Conservation (phyloP, 108 stramenopile genomes). For the Hondaea fermentalgiana region DNA sequence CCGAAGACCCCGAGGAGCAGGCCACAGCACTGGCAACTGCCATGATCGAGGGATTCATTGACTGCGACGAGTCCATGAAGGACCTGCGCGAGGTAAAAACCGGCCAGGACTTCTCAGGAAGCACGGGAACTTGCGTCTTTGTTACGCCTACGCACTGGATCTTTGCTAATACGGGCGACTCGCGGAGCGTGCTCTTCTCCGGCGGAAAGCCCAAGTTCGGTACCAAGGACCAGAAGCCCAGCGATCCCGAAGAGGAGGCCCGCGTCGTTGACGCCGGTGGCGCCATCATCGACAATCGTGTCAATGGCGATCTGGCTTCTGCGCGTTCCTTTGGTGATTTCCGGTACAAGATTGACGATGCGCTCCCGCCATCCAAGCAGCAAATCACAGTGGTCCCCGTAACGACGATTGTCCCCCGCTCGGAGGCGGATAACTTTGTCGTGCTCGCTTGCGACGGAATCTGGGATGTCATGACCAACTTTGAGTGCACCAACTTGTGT, state of each 20-base stretch:
- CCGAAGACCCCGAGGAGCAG: constrained; percentile 29
- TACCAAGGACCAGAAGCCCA: constrained; percentile 80
- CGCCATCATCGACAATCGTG: constrained; percentile 53
- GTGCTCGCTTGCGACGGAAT: constrained; percentile 84
- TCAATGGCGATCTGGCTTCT: constrained; percentile 82
- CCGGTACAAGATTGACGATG: constrained; percentile 55
- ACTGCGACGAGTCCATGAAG: constrained; percentile 58
- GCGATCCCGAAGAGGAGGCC: not conserved
- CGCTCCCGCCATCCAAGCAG: not conserved
- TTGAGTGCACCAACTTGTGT: constrained; percentile 59
- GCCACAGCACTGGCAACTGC: constrained; percentile 42
- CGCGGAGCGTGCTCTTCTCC: constrained; percentile 59
- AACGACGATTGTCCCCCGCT: constrained; percentile 31
- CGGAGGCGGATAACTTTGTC: constrained; percentile 53
- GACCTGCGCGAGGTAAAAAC: constrained; percentile 4
- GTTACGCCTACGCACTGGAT: constrained; percentile 73
- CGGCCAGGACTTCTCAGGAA: constrained; percentile 52
- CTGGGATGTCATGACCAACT: constrained; percentile 75
- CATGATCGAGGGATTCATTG: constrained; percentile 52
- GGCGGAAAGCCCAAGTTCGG: constrained; percentile 37
- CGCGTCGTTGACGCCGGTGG: constrained; percentile 40
- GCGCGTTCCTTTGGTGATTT: constrained; percentile 77
- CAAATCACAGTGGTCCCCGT: not conserved
- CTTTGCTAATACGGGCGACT: constrained; percentile 94
- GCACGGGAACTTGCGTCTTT: constrained; percentile 72